Evolutionary conservation across 441 rosid species (phyloP).

Genomic region (Aquilaria agallochum): DNA sequence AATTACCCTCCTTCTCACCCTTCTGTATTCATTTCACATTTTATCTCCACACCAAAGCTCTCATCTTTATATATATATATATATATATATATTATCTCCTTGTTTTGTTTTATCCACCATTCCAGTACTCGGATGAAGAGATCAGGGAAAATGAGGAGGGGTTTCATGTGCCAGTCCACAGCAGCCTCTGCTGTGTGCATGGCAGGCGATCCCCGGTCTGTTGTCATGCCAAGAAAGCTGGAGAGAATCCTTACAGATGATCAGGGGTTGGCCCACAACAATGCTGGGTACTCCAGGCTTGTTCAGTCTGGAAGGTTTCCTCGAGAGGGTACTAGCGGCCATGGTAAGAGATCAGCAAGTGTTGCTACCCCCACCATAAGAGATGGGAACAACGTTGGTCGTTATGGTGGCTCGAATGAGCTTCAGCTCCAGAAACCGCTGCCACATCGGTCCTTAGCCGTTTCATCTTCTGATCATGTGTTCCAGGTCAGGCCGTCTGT

Average conservation of each 20-base stretch:
- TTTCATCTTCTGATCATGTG: slow-evolving; percentile 26
- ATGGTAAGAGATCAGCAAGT: slow-evolving; percentile 12
- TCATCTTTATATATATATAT: too few relatives aligned
- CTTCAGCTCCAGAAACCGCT: slow-evolving; percentile 7
- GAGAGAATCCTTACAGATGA: slow-evolving; percentile 15
- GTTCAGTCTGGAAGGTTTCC: slow-evolving; percentile 19
- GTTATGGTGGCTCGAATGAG: neutral
- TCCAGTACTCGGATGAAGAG: slow-evolving; percentile 7
- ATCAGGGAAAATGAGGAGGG: slow-evolving; percentile 29
- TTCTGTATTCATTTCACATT: neutral
- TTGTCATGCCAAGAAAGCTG: slow-evolving; percentile 31
- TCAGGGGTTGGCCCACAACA: slow-evolving; percentile 12
- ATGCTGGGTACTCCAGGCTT: slow-evolving; percentile 30
- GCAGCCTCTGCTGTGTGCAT: slow-evolving; percentile 44
- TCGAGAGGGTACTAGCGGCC: neutral
- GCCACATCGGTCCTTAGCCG: neutral
- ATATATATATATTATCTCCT: too few relatives aligned
- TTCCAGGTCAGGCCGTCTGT: slow-evolving; percentile 36
- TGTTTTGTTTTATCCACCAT: neutral
- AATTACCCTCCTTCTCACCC: neutral
- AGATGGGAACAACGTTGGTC: slow-evolving; percentile 8
- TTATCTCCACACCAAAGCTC: neutral
- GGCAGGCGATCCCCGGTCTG: slow-evolving; percentile 33
- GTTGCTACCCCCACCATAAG: slow-evolving; percentile 10
- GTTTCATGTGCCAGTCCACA: slow-evolving; percentile 57